A percentile compares a stretch with the other conserved stretches of the same genome.
Conservation (phyloP, 345 rosid genomes). For the Gossypium longicalyx region DNA sequence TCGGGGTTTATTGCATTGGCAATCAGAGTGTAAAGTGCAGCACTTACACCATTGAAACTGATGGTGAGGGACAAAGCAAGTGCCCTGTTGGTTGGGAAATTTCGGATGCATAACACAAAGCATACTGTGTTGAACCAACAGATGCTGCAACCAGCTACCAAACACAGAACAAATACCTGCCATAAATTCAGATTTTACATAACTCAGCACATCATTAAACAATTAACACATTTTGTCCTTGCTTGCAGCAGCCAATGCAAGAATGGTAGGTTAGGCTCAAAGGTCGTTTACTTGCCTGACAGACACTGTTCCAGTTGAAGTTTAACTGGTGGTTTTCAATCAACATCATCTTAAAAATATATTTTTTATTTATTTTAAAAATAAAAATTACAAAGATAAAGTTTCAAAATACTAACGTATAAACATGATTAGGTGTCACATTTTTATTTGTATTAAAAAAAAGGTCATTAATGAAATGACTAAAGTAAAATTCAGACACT, state of each 20-base stretch:
- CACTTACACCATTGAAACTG: slow-evolving; percentile 72
- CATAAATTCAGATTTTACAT: not conserved
- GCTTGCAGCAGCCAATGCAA: not conserved
- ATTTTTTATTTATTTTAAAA: too few species aligned
- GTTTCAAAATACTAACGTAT: too few species aligned
- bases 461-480: not conserved
- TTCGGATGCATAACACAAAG: slow-evolving; percentile 68
- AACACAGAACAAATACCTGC: slow-evolving; percentile 67
- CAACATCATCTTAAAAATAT: not conserved
- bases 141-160: slow-evolving; percentile 78
- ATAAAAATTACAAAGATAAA: too few species aligned
- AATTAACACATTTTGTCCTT: not conserved
- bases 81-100: slow-evolving; percentile 55
- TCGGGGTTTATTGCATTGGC: slow-evolving; percentile 53
- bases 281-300: not conserved
- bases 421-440: not conserved
- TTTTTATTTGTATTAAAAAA: too few species aligned
- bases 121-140: slow-evolving; percentile 93
- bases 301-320: not conserved
- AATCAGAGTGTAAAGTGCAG: slow-evolving; percentile 64
- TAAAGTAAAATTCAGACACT: too few species aligned
- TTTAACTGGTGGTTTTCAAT: not conserved
- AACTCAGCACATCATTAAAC: not conserved
- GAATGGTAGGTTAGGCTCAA: slow-evolving; percentile 14
- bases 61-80: slow-evolving; percentile 69